phyloP scores from a whole-genome alignment of 805 yeast genomes.

The Komagataella pseudopastoris region DNA sequence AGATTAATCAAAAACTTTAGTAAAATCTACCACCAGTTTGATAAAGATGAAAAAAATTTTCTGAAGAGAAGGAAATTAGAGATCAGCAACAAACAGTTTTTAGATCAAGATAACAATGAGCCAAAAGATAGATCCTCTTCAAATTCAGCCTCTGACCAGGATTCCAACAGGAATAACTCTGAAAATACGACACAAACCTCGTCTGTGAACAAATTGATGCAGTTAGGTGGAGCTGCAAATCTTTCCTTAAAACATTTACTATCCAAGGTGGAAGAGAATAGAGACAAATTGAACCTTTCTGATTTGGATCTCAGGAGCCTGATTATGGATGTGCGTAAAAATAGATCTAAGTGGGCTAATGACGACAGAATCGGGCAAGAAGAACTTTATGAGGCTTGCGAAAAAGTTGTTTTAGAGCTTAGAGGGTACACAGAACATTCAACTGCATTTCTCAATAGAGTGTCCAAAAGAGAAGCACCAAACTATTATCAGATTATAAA shows the following conservation, averaged over 20 bases:
- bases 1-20: slow-evolving; percentile 47
- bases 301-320: slow-evolving; percentile 77
- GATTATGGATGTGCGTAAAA: slow-evolving; percentile 86
- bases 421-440: slow-evolving; percentile 93
- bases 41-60: slow-evolving; percentile 63
- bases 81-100: slow-evolving; percentile 64
- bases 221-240: slow-evolving; percentile 53
- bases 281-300: slow-evolving; percentile 61
- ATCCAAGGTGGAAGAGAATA: slow-evolving; percentile 60
- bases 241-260: slow-evolving; percentile 70
- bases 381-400: slow-evolving; percentile 94
- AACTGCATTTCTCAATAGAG: slow-evolving; percentile 88
- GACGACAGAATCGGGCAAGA: slow-evolving; percentile 95
- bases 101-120: slow-evolving; percentile 16
- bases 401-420: slow-evolving; percentile 80
- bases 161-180: slow-evolving; percentile 5
- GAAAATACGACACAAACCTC: slow-evolving; percentile 11
- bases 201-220: slow-evolving; percentile 15
- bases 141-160: slow-evolving; percentile 2
- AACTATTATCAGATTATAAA: slow-evolving; percentile 85
- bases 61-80: slow-evolving; percentile 66
- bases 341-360: slow-evolving; percentile 95
- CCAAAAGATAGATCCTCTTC: slow-evolving; percentile 8
- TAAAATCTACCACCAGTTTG: slow-evolving; percentile 64
- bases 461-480: slow-evolving; percentile 97